These are phyloP conservation scores for Brettanomyces custersianus DNA, from an alignment of 805 yeast genomes.

Conservation along the genomic window DNA sequence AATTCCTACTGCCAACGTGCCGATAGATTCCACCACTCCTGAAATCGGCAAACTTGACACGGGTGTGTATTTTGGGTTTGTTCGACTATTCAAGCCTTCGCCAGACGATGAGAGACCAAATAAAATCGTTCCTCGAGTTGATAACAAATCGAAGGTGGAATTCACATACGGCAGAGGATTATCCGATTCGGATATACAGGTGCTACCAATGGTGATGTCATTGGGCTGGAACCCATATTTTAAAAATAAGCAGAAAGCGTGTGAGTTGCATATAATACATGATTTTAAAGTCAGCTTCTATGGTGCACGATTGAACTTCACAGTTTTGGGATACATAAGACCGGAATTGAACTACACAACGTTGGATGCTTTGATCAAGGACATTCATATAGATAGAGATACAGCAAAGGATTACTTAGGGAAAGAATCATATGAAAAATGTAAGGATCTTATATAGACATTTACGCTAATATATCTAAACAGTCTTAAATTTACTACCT, in stretches of 20 bases:
- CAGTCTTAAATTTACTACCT: not conserved
- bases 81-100: slow-evolving; percentile 5
- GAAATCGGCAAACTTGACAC: slow-evolving; percentile 37
- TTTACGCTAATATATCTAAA: no score
- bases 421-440: slow-evolving; percentile 31
- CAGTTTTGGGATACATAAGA: slow-evolving; percentile 79
- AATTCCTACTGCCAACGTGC: slow-evolving; percentile 90
- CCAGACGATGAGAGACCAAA: not conserved
- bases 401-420: slow-evolving; percentile 48
- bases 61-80: slow-evolving; percentile 88
- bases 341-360: slow-evolving; percentile 86
- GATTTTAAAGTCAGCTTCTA: slow-evolving; percentile 62
- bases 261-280: slow-evolving; percentile 81
- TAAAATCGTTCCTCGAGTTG: slow-evolving; percentile 19
- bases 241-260: slow-evolving; percentile 69
- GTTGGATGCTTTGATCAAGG: slow-evolving; percentile 71
- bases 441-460: no score
- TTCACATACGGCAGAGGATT: slow-evolving; percentile 57
- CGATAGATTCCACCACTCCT: slow-evolving; percentile 44
- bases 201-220: slow-evolving; percentile 87
- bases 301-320: slow-evolving; percentile 66
- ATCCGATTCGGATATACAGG: slow-evolving; percentile 32
- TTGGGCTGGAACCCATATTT: slow-evolving; percentile 95
- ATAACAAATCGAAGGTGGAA: slow-evolving; percentile 33
- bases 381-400: slow-evolving; percentile 71